A percentile compares a stretch with the other conserved stretches of the same genome.
These are phyloP conservation scores for Yarrowia alimentaria DNA, from an alignment of 805 yeast species.

Conservation along the genomic window DNA sequence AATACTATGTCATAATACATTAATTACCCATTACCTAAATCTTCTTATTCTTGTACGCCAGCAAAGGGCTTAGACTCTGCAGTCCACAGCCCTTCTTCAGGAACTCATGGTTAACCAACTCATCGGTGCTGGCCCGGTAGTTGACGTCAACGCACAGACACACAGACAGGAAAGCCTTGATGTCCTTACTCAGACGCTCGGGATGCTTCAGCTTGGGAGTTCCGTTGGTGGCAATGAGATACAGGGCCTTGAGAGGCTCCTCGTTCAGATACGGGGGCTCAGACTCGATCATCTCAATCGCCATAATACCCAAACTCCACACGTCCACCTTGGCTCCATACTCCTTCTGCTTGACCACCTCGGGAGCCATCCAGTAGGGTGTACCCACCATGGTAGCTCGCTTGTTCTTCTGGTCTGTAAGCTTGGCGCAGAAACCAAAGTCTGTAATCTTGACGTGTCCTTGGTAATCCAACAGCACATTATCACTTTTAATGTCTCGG, in stretches of 20 bases:
- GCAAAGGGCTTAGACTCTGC: constrained; percentile 8
- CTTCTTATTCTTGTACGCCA: constrained; percentile 27
- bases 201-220: constrained; percentile 75
- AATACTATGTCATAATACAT: no score
- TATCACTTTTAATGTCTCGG: constrained; percentile 95
- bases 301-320: constrained; percentile 83
- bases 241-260: constrained; percentile 73
- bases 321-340: constrained; percentile 81
- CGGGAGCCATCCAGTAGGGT: constrained; percentile 92
- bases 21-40: background rate
- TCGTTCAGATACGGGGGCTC: constrained; percentile 83
- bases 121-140: constrained; percentile 87
- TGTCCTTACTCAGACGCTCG: constrained; percentile 64
- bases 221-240: constrained; percentile 75
- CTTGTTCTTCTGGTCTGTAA: constrained; percentile 68
- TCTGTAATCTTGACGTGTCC: constrained; percentile 94
- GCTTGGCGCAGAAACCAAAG: constrained; percentile 82
- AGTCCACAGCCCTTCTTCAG: constrained; percentile 30
- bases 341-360: constrained; percentile 74
- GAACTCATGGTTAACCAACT: constrained; percentile 72
- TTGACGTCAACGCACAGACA: constrained; percentile 93
- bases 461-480: constrained; percentile 74
- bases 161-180: constrained; percentile 82
- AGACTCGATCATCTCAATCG: constrained; percentile 82
- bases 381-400: constrained; percentile 87